phyloP scores from a whole-genome alignment of 306 rosid species.

The Notholithocarpus densiflorus region DNA sequence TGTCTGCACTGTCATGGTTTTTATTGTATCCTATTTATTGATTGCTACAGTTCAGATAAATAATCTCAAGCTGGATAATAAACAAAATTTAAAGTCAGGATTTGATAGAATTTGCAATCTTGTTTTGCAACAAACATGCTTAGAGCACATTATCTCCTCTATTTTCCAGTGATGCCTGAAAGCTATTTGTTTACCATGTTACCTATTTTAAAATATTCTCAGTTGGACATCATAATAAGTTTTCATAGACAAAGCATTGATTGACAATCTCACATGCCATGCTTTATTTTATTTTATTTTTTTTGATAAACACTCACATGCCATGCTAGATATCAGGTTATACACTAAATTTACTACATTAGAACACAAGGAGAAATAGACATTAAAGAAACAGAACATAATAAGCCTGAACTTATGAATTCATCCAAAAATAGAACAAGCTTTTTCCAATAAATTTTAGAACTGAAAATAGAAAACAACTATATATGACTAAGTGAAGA shows the following conservation, averaged over 20 bases:
- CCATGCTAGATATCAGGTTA: not conserved
- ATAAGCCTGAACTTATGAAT: not conserved
- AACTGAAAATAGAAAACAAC: not conserved
- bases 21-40: not conserved
- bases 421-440: not conserved
- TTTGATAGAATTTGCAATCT: not conserved
- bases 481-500: not conserved
- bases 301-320: not conserved
- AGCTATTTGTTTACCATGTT: not conserved
- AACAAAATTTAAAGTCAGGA: not conserved
- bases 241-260: not conserved
- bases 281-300: no score
- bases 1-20: not conserved
- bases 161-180: not conserved
- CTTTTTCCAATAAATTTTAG: not conserved
- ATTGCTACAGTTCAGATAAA: not conserved
- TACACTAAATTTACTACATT: not conserved
- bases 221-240: not conserved
- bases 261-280: not conserved
- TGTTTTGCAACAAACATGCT: not conserved
- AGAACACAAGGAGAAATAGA: not conserved
- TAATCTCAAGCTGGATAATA: not conserved
- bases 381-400: not conserved
- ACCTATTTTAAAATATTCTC: not conserved
- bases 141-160: not conserved